A percentile compares a stretch with the other conserved stretches of the same genome.
These are phyloP conservation scores for Fusarium udum DNA, from an alignment of 2,329 filamentous ascomycete species.

Conservation along the genomic window DNA sequence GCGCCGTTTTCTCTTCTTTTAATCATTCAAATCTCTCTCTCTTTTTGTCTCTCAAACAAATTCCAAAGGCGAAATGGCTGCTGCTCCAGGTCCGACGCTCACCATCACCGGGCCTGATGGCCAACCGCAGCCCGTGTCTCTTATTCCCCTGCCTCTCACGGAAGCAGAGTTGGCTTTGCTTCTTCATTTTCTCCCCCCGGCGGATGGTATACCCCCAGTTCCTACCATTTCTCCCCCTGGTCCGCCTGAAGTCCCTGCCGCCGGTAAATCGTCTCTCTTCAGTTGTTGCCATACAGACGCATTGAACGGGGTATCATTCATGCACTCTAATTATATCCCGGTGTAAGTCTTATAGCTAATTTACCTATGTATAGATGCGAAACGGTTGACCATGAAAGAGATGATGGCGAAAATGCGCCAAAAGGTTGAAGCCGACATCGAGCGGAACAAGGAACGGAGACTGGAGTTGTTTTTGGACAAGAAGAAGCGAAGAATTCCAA, in stretches of 20 bases:
- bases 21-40: not conserved
- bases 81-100: not conserved
- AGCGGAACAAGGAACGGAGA: not conserved
- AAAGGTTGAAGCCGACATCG: not conserved
- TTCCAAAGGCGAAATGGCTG: not conserved
- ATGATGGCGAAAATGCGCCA: not conserved
- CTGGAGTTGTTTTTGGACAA: no score
- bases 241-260: fast-evolving
- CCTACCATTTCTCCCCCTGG: no score
- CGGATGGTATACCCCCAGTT: not conserved
- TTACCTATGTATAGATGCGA: not conserved
- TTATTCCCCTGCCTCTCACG: not conserved
- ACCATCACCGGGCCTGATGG: not conserved
- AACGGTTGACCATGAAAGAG: not conserved
- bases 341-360: not conserved
- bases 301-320: not conserved
- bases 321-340: not conserved
- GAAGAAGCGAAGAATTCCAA: not conserved
- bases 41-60: not conserved
- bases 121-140: not conserved
- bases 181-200: fast-evolving
- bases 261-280: not conserved
- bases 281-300: not conserved
- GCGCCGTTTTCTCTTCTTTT: not conserved
- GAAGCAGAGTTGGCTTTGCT: not conserved